Base-by-base conservation (phyloP, 2,329 filamentous ascomycete species). In the Colletotrichum tofieldiae region DNA sequence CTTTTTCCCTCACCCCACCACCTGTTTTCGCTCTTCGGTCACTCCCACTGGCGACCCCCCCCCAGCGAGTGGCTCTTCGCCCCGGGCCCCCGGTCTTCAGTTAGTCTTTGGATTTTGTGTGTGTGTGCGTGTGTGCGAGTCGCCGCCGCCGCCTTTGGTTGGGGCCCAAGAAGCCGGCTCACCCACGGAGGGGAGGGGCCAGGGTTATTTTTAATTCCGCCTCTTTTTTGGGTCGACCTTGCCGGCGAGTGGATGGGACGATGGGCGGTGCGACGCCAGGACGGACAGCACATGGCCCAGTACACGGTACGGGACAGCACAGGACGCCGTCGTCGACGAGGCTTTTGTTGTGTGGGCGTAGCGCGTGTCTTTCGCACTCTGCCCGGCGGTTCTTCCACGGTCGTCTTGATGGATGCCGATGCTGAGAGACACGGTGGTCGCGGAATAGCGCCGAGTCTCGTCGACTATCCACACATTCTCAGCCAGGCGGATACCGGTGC, bases 151-250 rank as follows among this genome's bases (percentile, higher is more conserved):
- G 32, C 20, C 32, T 23, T 59, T 68, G 69, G 65, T 60, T 64
- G 69, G 69, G 64, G 69, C 69, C 69, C 69, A 72, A 68, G 69
- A 68, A 72, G 69, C 65, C 65, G 69, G 69, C 69, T 72, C 69
- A 59, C 65, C 69, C 59, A 63, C 65, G 69, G 65, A 45, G 68
- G 52, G 65, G 58, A 47, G 58, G 58, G 69, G 58, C 65, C 69
- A 59, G 65, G 65, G 58, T 71, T 63, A 72, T 68, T 68, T 63
- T 63, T 72, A 72, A 59, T 68, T 56, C n/a, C 61, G 49, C 23
- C 58, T 41, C 29, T 26, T 56, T 59, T 69, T 52, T 52, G 52
- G 51, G 51, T 71, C 56, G 45, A 56, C 26, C 41, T 71, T 37
- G 65, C 20, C 43, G 69, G 58, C 61, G 45, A 29, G n/a, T 55